Percentiles rank a stretch among this genome's conserved stretches.
Evolutionary conservation across 306 rosid species (phyloP).

Genomic region (Cucumis melo): DNA sequence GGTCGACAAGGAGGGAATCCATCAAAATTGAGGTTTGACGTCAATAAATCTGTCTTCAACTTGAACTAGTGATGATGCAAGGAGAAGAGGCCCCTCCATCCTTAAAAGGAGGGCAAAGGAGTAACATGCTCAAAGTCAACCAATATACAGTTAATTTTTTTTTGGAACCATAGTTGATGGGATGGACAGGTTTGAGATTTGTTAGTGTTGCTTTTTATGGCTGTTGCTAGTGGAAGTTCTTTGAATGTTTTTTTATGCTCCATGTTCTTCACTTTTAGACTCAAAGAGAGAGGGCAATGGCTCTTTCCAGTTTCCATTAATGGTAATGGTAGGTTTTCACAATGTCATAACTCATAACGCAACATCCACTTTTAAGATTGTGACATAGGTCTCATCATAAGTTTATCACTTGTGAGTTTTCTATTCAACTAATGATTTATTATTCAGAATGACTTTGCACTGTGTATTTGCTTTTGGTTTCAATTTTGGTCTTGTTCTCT

Average conservation of each 20-base stretch:
- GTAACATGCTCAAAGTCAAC: neutral
- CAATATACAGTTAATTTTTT: neutral
- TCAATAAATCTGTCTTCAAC: neutral
- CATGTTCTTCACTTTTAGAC: neutral
- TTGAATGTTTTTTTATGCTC: neutral
- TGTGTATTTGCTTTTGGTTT: too few species aligned
- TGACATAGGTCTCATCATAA: neutral
- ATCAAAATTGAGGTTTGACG: neutral
- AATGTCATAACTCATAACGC: neutral
- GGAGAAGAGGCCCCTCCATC: neutral
- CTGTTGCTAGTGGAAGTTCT: neutral
- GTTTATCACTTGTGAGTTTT: neutral
- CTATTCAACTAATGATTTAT: too few species aligned
- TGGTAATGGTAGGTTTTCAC: neutral
- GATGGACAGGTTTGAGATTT: neutral
- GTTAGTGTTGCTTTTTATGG: neutral
- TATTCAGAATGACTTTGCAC: too few species aligned
- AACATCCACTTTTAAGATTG: neutral
- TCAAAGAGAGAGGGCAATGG: neutral
- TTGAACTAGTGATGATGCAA: neutral
- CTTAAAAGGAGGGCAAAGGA: neutral
- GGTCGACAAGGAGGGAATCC: neutral
- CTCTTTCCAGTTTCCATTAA: slow-evolving; percentile 4
- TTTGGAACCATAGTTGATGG: neutral
- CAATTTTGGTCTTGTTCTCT: too few species aligned